phyloP scores from a whole-genome alignment of 106 monocot genomes.

The Agapanthus africanus region DNA sequence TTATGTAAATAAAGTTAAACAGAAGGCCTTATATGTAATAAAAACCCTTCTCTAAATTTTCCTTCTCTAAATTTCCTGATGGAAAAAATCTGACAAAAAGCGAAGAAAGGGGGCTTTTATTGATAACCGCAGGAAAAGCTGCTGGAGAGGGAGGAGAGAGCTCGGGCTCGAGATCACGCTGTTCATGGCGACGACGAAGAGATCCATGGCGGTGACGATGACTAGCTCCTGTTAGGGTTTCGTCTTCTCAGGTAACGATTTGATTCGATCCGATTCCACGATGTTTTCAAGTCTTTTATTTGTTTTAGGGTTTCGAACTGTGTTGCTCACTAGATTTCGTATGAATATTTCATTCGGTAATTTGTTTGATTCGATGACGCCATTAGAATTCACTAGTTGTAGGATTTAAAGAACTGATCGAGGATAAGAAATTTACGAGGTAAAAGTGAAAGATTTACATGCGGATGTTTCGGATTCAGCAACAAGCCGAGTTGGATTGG shows the following conservation, averaged over 20 bases:
- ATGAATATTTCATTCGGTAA: not conserved
- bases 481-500: too few species aligned
- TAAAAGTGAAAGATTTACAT: too few species aligned
- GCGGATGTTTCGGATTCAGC: too few species aligned
- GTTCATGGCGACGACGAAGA: not conserved
- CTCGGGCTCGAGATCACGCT: not conserved
- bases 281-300: not conserved
- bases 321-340: not conserved
- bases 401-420: not conserved
- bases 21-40: too few species aligned
- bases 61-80: too few species aligned
- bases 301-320: too few species aligned
- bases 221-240: not conserved
- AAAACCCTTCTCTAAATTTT: too few species aligned
- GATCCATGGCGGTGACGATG: constrained; percentile 3
- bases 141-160: not conserved
- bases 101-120: not conserved
- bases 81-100: not conserved
- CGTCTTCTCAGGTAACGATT: not conserved
- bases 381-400: not conserved
- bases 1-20: too few species aligned
- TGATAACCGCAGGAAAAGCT: constrained; percentile 5
- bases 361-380: not conserved
- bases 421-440: too few species aligned
- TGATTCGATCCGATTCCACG: not conserved